Evolutionary conservation across 345 rosid genomes (phyloP), one percentile per base, ranked within the genome.

Genomic region (Psidium guajava): DNA sequence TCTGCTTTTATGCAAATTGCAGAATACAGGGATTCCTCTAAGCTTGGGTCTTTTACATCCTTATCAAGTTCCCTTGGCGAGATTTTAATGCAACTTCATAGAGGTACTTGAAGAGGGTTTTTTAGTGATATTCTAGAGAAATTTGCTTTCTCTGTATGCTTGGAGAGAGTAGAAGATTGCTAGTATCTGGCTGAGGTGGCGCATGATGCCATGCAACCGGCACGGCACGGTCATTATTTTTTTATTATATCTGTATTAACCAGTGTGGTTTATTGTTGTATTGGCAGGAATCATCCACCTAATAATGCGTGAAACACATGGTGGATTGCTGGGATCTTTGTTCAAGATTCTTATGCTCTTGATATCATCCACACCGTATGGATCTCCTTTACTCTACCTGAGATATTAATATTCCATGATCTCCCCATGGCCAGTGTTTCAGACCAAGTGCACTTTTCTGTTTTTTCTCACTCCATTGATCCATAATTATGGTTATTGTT

Each of bases 331-430:
- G 93, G 89, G 89, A 82, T 89, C 91, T 88, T 88, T 94, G 88
- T 94, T 96, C 93, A 96, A 92, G 91, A 91, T 96, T 88, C 96
- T 96, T 57, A 83, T 92, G 90, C 96, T 92, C 88, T 87, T 94
- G 89, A 91, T 94, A 88, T 94, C 98, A 82, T 92, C 95, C 89
- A 96, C 99, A 88, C 98, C 98, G 97, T 96, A 95, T 54, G 98
- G 82, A 87, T 88, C 87, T 88, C n/a, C 52, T 75, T 51, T 84
- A 61, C 36, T 58, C 36, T 58, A 84, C 59, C 82, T 44, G 50
- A 36, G 74, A 87, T 83, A 55, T 32, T 57, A 47, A 44, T 51
- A 16, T 36, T 77, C 28, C 51, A 52, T 64, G 5, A 85, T 24
- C 85, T 69, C 25, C 47, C 47, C 80, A 69, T 36, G 47, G 47